Conservation (phyloP, 139 green algal species). For the Helicosporidium sp. region DNA sequence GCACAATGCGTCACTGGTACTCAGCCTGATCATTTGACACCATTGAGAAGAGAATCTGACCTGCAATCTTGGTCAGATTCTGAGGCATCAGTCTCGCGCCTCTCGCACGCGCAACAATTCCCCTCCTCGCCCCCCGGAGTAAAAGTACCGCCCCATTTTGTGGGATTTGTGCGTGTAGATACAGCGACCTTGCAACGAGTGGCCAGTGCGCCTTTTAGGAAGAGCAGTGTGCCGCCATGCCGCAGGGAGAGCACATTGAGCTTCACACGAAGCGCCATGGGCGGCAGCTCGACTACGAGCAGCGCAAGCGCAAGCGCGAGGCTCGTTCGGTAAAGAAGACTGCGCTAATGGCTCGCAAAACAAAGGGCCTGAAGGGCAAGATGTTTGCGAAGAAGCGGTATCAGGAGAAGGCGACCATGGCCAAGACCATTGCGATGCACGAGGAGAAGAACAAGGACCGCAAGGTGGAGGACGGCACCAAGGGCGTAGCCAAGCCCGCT, state of each 20-base stretch:
- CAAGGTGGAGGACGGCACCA: slow-evolving; percentile 67
- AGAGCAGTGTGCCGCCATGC: slow-evolving; percentile 30
- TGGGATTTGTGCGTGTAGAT: not conserved
- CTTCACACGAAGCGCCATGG: slow-evolving; percentile 88
- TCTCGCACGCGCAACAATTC: not conserved
- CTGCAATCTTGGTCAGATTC: not conserved
- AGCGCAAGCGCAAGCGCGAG: slow-evolving; percentile 85
- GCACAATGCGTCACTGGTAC: no score
- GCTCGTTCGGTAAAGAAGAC: slow-evolving; percentile 80
- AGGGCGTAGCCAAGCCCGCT: slow-evolving; percentile 73
- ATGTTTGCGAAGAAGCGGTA: slow-evolving; percentile 92
- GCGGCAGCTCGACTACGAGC: slow-evolving; percentile 63
- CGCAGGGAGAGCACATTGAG: slow-evolving; percentile 97
- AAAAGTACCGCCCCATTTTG: not conserved
- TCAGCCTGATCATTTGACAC: no score
- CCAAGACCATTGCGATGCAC: slow-evolving; percentile 97
- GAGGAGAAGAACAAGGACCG: slow-evolving; percentile 81
- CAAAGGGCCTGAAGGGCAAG: slow-evolving; percentile 88
- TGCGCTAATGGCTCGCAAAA: slow-evolving; percentile 53
- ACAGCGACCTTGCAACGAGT: not conserved
- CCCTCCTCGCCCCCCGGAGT: not conserved
- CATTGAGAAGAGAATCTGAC: not conserved
- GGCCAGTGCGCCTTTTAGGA: not conserved
- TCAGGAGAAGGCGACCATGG: slow-evolving; percentile 93
- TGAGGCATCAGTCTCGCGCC: no score